Conservation (phyloP, 169 alveolate species). For the Plasmodium vivax region DNA sequence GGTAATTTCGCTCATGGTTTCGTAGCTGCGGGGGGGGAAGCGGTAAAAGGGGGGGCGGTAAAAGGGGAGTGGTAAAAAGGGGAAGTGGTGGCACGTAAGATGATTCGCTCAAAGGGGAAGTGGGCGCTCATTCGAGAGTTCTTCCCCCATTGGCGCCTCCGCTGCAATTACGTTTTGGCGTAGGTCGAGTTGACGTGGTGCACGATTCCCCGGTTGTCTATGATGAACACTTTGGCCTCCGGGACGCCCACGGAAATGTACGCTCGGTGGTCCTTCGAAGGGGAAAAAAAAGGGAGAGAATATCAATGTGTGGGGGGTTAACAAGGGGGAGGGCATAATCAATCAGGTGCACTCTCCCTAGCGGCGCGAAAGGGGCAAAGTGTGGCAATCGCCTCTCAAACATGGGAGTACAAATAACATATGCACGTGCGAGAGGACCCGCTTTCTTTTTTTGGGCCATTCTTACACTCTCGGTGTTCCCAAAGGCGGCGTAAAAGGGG, state of each 20-base stretch:
- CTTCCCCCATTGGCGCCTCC: neutral
- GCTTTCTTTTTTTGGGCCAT: neutral
- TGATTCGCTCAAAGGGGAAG: neutral
- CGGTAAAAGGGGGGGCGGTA: neutral
- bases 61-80: neutral
- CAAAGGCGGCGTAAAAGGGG: constrained; percentile 98
- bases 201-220: constrained; percentile 91
- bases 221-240: constrained; percentile 91
- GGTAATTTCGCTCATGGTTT: constrained; percentile 81
- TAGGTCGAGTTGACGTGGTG: constrained; percentile 89
- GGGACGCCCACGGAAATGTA: constrained; percentile 94
- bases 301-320: neutral
- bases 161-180: constrained; percentile 87
- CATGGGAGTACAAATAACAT: neutral
- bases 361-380: neutral
- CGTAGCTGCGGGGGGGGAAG: constrained; percentile 61
- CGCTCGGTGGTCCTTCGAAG: constrained; percentile 89
- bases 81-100: neutral
- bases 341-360: neutral
- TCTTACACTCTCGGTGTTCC: constrained; percentile 95
- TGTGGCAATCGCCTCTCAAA: too few relatives aligned
- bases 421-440: neutral
- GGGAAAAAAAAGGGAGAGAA: neutral
- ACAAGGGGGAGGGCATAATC: neutral
- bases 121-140: neutral